phyloP scores from a whole-genome alignment of 148 eudicot species.

The Vaccinium myrtillus region DNA sequence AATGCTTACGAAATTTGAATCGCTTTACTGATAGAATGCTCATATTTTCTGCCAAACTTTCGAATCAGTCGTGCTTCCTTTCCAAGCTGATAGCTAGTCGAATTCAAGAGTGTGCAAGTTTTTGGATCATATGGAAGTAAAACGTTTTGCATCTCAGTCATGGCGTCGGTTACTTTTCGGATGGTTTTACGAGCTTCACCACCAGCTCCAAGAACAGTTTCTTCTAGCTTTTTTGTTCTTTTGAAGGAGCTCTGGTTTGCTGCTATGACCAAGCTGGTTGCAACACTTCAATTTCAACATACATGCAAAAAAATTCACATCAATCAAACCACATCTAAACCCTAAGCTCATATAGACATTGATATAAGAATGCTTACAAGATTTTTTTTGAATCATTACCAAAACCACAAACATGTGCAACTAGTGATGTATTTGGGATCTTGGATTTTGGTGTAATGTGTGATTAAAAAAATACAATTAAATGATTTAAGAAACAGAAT shows the following conservation, averaged over 20 bases:
- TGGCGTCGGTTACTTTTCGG: slow-evolving; percentile 36
- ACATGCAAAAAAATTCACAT: neutral
- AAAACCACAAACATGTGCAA: neutral
- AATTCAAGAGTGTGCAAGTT: slow-evolving; percentile 39
- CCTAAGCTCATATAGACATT: neutral
- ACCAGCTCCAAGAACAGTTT: slow-evolving; percentile 50
- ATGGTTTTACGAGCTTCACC: slow-evolving; percentile 44
- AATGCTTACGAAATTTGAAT: slow-evolving; percentile 48
- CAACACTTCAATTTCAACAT: slow-evolving; percentile 37
- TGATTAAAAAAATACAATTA: no score
- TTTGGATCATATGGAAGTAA: slow-evolving; percentile 54
- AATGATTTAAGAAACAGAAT: neutral
- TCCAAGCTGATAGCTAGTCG: slow-evolving; percentile 43
- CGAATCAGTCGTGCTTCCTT: slow-evolving; percentile 42
- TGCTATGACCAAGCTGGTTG: slow-evolving; percentile 43
- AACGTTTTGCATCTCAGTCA: slow-evolving; percentile 39
- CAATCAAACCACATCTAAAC: neutral
- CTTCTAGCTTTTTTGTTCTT: slow-evolving; percentile 41
- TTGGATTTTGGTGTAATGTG: no score
- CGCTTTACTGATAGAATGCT: slow-evolving; percentile 39
- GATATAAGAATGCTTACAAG: neutral
- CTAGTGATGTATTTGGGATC: neutral
- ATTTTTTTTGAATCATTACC: neutral
- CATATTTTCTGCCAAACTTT: slow-evolving; percentile 33
- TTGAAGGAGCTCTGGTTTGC: slow-evolving; percentile 39